A percentile compares a stretch with the other conserved stretches of the same genome.
Evolutionary conservation across 345 rosid species (phyloP).

Genomic region (Gossypium thurberi): DNA sequence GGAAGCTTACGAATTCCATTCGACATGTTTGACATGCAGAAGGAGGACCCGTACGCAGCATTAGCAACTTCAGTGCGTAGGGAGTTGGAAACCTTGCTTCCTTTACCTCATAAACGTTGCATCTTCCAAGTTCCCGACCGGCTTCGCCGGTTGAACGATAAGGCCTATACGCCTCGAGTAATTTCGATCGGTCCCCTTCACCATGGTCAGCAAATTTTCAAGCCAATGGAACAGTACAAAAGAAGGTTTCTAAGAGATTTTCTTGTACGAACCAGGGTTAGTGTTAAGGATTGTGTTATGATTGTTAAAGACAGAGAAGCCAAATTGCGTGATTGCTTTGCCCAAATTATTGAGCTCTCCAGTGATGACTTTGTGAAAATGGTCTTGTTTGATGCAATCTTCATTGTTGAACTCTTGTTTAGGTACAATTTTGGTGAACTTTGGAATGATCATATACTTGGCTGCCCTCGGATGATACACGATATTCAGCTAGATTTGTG

Average conservation of each 20-base stretch:
- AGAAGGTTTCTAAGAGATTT: neutral
- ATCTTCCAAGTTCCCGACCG: neutral
- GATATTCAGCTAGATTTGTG: neutral
- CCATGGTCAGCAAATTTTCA: neutral
- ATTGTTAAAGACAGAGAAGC: neutral
- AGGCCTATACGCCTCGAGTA: neutral
- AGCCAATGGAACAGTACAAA: neutral
- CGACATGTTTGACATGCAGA: neutral
- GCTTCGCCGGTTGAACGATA: neutral
- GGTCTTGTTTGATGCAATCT: neutral
- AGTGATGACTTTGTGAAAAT: neutral
- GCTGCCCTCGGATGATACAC: neutral
- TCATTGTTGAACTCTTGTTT: neutral
- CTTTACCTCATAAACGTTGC: neutral
- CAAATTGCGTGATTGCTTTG: neutral
- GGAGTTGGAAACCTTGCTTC: neutral
- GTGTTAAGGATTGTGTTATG: neutral
- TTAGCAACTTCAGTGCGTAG: neutral
- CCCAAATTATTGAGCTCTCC: neutral
- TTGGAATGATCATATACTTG: neutral
- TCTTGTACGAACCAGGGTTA: neutral
- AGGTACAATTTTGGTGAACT: neutral
- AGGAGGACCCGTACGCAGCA: neutral
- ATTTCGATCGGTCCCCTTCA: neutral
- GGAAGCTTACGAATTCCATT: neutral